Percentiles rank a stretch among this genome's conserved stretches.
These are phyloP conservation scores for Ministeria vibrans DNA, from an alignment of 78 protist genomes.

Conservation along the genomic window DNA sequence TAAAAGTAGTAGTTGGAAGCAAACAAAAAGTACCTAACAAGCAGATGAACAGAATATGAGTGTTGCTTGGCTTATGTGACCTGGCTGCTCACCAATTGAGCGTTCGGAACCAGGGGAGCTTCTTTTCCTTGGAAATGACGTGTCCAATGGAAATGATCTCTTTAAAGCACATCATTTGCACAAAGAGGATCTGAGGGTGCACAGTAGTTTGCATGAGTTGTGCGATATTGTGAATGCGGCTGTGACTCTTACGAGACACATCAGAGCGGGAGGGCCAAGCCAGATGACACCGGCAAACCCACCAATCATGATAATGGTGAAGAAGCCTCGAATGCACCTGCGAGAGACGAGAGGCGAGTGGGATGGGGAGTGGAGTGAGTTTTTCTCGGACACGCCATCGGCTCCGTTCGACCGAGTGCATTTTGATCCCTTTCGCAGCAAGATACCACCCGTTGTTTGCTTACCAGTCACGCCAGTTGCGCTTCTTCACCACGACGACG, in stretches of 20 bases:
- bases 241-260: background rate
- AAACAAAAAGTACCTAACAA: conserved; percentile 52
- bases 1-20: conserved; percentile 51
- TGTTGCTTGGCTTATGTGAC: background rate
- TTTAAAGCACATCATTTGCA: conserved; percentile 36
- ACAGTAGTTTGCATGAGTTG: background rate
- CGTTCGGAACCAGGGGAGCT: conserved; percentile 30
- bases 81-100: conserved; percentile 17
- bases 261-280: background rate
- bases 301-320: background rate
- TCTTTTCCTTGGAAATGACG: conserved; percentile 20
- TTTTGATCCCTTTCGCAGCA: too few relatives aligned
- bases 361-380: too few relatives aligned
- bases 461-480: too few relatives aligned
- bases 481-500: too few relatives aligned
- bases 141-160: conserved; percentile 44
- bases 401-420: too few relatives aligned
- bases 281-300: background rate
- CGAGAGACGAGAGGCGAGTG: too few relatives aligned
- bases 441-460: too few relatives aligned
- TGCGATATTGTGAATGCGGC: background rate
- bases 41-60: background rate
- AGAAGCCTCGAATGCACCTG: background rate
- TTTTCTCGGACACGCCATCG: too few relatives aligned
- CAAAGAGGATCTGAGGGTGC: conserved; percentile 8